Evolutionary conservation across 257 asterid species (phyloP).

Genomic region (Ligustrum vulgare): DNA sequence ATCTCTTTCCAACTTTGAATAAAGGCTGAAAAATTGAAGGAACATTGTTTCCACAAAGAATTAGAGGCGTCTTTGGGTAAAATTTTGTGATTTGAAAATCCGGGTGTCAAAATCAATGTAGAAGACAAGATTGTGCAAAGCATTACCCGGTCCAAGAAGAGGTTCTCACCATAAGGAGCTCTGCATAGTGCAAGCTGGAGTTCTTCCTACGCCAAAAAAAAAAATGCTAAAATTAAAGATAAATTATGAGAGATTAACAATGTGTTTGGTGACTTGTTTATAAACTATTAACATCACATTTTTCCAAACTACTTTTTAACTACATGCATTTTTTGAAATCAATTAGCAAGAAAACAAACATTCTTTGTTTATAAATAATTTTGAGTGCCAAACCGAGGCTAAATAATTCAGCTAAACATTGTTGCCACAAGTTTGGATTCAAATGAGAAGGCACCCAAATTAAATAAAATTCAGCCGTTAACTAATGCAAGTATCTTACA

Average conservation of each 20-base stretch:
- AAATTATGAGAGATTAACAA: neutral
- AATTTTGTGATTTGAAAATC: neutral
- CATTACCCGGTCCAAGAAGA: conserved; percentile 84
- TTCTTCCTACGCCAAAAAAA: conserved; percentile 62
- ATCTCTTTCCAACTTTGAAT: neutral
- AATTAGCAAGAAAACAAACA: no score
- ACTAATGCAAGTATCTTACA: neutral
- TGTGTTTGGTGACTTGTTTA: no score
- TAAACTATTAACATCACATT: no score
- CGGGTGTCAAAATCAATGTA: conserved; percentile 4
- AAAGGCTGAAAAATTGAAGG: neutral
- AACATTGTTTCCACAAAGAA: neutral
- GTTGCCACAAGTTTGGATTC: neutral
- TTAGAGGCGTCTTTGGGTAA: neutral
- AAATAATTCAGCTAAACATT: neutral
- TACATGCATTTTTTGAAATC: no score
- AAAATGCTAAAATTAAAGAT: conserved; percentile 13
- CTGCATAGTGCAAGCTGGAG: conserved; percentile 79
- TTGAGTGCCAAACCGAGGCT: no score
- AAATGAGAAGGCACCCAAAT: neutral
- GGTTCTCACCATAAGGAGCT: conserved; percentile 67
- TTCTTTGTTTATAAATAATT: no score
- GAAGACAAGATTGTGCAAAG: conserved; percentile 15
- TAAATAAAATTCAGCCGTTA: neutral
- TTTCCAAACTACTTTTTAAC: no score